Base-by-base conservation (phyloP, 495 filamentous ascomycete genomes). In the Hypomontagnella monticulosa region DNA sequence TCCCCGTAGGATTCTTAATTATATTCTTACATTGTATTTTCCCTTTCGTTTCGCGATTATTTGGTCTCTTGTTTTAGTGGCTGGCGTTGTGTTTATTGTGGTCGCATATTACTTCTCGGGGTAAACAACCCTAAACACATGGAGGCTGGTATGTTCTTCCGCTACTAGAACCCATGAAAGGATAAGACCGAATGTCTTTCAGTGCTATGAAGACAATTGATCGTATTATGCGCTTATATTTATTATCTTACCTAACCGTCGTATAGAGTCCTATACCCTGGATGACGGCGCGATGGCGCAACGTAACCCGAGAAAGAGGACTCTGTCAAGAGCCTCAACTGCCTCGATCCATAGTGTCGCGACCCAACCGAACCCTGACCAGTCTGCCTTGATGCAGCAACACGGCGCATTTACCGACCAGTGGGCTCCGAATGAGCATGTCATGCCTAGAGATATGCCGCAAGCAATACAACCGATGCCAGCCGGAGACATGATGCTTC, bases 311-410 rank as follows among this genome's bases (percentile, higher is more conserved):
- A 83, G 82, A 69, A 89, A 86, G 71, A 85, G 91, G 42, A 84
- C 90, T 52, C 80, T 86, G 32, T 97, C 93, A 27, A 82, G 91
- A 77, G 92, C 89, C 37, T 97, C 93, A 42, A 95, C 92, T 4
- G 87, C 91, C n/a, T 94, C 91, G 51, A 85, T 88, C 11, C 89
- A 88, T 62, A 93, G 88, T 64, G 83, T 81, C 70, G 81, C 84
- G 5, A 89, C 88, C 32, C 90, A 90, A 63, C 83, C 89, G 43
- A 84, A 83, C 38, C 79, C 89, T 23, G 87, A 91, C 37, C 86
- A 88, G 33, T 66, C 61, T 14, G 11, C 58, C 55, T 83, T 87
- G 63, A 72, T 82, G 33, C 71, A 80, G 60, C 82, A 83, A 34
- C 70, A 81, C 14, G 81, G 80, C 34, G 81, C 84, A 60, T 80